A percentile compares a stretch with the other conserved stretches of the same genome.
These are phyloP conservation scores for Aspergillus jensenii DNA, from an alignment of 2,329 filamentous ascomycete genomes.

Conservation along the genomic window DNA sequence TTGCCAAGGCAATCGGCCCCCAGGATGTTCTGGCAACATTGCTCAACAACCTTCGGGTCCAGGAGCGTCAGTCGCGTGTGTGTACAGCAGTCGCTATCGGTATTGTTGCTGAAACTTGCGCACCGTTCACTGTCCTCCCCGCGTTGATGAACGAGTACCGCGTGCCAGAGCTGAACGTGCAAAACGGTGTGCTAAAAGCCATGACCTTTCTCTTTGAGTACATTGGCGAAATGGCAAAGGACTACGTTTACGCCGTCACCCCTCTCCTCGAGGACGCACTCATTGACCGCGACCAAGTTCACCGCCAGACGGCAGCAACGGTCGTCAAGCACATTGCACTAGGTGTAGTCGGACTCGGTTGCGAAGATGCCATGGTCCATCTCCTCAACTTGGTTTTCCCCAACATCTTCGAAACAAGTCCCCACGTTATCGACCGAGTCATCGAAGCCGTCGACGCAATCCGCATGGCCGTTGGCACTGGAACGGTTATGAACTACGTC, in stretches of 20 bases:
- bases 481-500: conserved; percentile 94
- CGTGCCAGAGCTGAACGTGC: conserved; percentile 96
- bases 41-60: conserved; percentile 93
- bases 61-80: conserved; percentile 96
- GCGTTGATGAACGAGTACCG: conserved; percentile 99
- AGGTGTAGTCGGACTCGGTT: conserved; percentile 94
- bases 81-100: conserved; percentile 98
- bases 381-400: conserved; percentile 94
- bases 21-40: conserved; percentile 95
- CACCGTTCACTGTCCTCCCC: conserved; percentile 96
- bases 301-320: conserved; percentile 91
- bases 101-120: conserved; percentile 97
- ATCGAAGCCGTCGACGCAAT: conserved; percentile 97
- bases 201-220: conserved; percentile 98
- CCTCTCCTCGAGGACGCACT: conserved; percentile 94
- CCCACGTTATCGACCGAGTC: conserved; percentile 97
- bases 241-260: conserved; percentile 98
- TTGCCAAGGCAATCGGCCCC: conserved; percentile 96
- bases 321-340: conserved; percentile 98
- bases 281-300: conserved; percentile 96
- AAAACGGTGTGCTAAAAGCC: conserved; percentile 97
- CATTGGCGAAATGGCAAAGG: conserved; percentile 99
- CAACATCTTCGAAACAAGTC: conserved; percentile 95
- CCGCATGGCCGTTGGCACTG: conserved; percentile 87
- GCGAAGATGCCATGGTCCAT: conserved; percentile 98